Conservation (phyloP, 208 protist species). For the Crithidia acanthocephali region DNA sequence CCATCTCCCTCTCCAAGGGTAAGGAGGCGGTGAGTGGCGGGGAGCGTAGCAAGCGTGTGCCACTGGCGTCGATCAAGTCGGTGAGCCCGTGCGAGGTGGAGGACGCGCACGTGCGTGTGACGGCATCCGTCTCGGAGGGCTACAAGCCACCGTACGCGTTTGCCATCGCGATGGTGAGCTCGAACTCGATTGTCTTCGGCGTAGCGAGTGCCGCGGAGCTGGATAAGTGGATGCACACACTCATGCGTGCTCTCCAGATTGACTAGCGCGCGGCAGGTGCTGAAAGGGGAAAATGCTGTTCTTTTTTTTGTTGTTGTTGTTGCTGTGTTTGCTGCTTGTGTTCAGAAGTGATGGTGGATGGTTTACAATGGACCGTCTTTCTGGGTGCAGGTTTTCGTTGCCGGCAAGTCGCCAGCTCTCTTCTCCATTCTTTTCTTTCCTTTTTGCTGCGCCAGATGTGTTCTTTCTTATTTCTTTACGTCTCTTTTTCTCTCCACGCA, state of each 20-base stretch:
- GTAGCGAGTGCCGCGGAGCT: conserved; percentile 59
- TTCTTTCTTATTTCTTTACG: neutral
- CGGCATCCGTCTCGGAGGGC: conserved; percentile 10
- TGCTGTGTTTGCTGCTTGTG: neutral
- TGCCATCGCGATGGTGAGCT: conserved; percentile 68
- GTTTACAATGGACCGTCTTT: no score
- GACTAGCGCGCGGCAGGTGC: conserved; percentile 33
- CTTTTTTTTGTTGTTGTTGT: conserved; percentile 17
- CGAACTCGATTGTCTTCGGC: conserved; percentile 79
- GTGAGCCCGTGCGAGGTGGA: conserved; percentile 56
- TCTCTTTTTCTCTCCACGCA: neutral
- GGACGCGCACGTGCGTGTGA: conserved; percentile 47
- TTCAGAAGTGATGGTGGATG: no score
- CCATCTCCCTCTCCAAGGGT: conserved; percentile 69
- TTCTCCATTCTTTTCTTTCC: neutral
- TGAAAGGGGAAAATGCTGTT: neutral
- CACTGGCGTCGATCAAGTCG: conserved; percentile 66
- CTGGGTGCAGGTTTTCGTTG: no score
- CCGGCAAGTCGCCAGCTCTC: neutral
- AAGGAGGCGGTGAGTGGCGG: conserved; percentile 57
- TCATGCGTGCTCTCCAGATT: conserved; percentile 75
- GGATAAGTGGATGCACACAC: conserved; percentile 65
- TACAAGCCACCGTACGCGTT: conserved; percentile 66
- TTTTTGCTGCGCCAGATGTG: neutral
- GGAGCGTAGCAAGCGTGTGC: conserved; percentile 76